phyloP scores from a whole-genome alignment of 2,329 filamentous ascomycete genomes.

The Sporothrix dimorphospora region DNA sequence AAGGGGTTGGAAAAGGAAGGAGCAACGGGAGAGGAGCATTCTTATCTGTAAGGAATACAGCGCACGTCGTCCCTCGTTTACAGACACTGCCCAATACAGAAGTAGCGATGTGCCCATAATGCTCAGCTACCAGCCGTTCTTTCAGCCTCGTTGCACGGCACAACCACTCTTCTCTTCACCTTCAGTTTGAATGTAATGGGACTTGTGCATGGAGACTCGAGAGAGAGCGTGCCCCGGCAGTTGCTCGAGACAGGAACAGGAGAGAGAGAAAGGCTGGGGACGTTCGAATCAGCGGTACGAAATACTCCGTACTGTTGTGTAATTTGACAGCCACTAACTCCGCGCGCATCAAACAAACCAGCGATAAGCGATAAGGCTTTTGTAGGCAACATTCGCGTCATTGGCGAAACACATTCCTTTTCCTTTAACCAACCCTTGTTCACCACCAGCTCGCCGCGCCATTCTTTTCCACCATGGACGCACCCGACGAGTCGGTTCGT shows the following conservation, averaged over 20 bases:
- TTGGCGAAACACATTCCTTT: neutral
- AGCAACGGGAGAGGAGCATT: neutral
- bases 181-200: neutral
- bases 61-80: neutral
- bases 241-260: neutral
- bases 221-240: neutral
- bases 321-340: neutral
- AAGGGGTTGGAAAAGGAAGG: conserved; percentile 7
- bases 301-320: no score
- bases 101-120: neutral
- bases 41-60: neutral
- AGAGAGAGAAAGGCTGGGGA: neutral
- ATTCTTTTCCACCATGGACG: conserved; percentile 13
- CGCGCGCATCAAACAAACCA: neutral
- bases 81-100: neutral
- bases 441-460: neutral
- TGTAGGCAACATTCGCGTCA: conserved; percentile 1
- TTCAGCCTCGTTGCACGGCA: neutral
- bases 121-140: neutral
- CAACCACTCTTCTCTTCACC: neutral
- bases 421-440: neutral
- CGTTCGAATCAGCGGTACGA: neutral
- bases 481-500: conserved; percentile 18
- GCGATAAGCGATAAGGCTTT: conserved; percentile 16
- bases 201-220: conserved; percentile 1